These are phyloP conservation scores for Aspergillus calidoustus DNA, from an alignment of 2,329 filamentous ascomycete genomes.

Conservation along the genomic window DNA sequence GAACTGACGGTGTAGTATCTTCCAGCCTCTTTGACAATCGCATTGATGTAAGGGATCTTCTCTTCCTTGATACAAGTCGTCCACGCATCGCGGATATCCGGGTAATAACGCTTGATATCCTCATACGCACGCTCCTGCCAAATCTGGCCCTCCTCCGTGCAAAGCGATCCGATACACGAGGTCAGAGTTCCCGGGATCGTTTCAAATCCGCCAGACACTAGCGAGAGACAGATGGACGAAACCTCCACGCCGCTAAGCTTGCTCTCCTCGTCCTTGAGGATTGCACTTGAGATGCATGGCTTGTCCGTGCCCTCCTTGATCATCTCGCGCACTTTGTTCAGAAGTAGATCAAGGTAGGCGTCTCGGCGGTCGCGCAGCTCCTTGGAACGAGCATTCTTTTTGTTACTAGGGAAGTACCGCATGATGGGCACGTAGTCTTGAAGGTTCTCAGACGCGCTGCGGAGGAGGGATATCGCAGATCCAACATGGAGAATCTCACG, in stretches of 20 bases:
- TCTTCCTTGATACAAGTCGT: constrained; percentile 69
- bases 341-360: constrained; percentile 61
- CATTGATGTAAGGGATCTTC: constrained; percentile 72
- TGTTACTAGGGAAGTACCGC: constrained; percentile 60
- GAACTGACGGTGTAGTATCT: constrained; percentile 77
- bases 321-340: constrained; percentile 59
- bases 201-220: constrained; percentile 76
- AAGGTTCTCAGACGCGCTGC: constrained; percentile 75
- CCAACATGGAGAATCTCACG: constrained; percentile 74
- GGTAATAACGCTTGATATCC: constrained; percentile 70
- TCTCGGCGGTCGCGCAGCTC: constrained; percentile 68
- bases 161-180: constrained; percentile 72
- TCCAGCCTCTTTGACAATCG: constrained; percentile 73
- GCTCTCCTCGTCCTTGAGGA: constrained; percentile 67
- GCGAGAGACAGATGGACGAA: constrained; percentile 74
- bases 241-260: constrained; percentile 71
- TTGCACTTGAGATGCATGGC: constrained; percentile 67
- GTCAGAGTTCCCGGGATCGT: constrained; percentile 76
- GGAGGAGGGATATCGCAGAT: constrained; percentile 69
- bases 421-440: constrained; percentile 76
- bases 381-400: constrained; percentile 61
- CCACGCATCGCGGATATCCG: constrained; percentile 68
- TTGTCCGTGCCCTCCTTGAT: constrained; percentile 64
- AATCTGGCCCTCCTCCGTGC: constrained; percentile 63
- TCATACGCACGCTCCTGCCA: constrained; percentile 69